Evolutionary conservation across 2,329 filamentous ascomycete species (phyloP), one percentile per base, ranked within the genome.

Genomic region (Sphaerulina vaccinii): DNA sequence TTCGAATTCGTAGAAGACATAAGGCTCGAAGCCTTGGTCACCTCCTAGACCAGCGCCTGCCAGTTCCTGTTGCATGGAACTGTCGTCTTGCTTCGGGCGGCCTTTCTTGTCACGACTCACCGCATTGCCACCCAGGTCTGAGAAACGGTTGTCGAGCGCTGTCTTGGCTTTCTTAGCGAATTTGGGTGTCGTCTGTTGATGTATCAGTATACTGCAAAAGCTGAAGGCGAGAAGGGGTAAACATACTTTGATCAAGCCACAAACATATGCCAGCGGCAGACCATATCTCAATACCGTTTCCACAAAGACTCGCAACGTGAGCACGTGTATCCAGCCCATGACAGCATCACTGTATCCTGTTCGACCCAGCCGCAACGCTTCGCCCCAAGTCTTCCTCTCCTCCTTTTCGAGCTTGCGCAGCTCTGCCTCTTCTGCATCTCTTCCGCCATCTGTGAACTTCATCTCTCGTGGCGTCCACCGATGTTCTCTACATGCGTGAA

Each of bases 261-360:
- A 88, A 42, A 95, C 85, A 71, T 92, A 99, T 62, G 95, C 88
- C 58, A 96, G 74, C 41, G 93, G 93, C 63, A 99, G 72, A 22
- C 93, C 93, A 67, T 99, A 99, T 60, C 93, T 84, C 67, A 99
- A 76, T n/a, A 99, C 93, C 4, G 91, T 96, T 79, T 99, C 93
- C 16, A 99, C 93, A 71, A 97, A 99, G 16, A 97, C 91, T 48
- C 93, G 80, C 64, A 99, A 74, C 5, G 91, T 88, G 65, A 97
- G 78, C 22, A 96, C 87, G 68, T 99, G 93, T 43, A 95, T 81
- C 90, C 91, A 96, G 48, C 92, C 86, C 89, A 96, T 96, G 60
- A 96, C 90, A 57, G 86, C 86, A 74, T 99, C 93, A 67, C 90
- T 92, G 83, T 93, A 99, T 13, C 90, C 90, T n/a, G 90, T 95